A percentile compares a stretch with the other conserved stretches of the same genome.
Conservation (phyloP, 805 yeast genomes). For the Ogataea glucozyma region DNA sequence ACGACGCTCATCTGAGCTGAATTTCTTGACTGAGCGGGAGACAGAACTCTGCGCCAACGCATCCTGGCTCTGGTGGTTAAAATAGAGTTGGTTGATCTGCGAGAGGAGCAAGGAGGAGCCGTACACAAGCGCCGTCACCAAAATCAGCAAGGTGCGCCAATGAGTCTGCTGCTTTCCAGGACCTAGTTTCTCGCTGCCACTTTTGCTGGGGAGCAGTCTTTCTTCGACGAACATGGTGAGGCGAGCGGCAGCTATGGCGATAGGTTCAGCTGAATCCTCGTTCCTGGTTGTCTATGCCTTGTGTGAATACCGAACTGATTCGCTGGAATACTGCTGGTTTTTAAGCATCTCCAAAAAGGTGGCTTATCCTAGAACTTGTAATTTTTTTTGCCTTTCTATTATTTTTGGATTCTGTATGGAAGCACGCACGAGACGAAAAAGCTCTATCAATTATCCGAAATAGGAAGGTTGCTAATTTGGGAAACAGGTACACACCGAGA, state of each 20-base stretch:
- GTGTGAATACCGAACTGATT: too few species aligned
- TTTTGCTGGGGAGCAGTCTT: conserved; percentile 3
- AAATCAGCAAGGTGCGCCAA: conserved; percentile 13
- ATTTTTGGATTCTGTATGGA: conserved; percentile 2
- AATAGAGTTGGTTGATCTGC: conserved; percentile 21
- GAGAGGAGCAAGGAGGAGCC: conserved; percentile 28
- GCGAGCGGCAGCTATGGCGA: too few species aligned
- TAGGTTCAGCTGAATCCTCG: too few species aligned
- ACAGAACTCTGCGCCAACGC: neutral
- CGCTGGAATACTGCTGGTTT: too few species aligned
- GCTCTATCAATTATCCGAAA: conserved; percentile 6
- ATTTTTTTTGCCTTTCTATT: neutral
- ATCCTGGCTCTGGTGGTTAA: conserved; percentile 12
- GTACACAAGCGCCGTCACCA: conserved; percentile 21
- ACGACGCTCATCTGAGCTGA: conserved; percentile 23
- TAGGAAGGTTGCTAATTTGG: conserved; percentile 6
- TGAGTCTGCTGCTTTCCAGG: conserved; percentile 5
- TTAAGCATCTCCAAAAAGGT: too few species aligned
- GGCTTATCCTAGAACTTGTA: neutral
- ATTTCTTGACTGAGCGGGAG: neutral
- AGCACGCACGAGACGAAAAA: too few species aligned
- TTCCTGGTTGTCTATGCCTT: too few species aligned
- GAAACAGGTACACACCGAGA: too few species aligned
- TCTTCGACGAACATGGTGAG: conserved; percentile 12
- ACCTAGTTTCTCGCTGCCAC: conserved; percentile 5